These are phyloP conservation scores for Canna indica DNA, from an alignment of 176 grass and related monocot species.

Conservation along the genomic window DNA sequence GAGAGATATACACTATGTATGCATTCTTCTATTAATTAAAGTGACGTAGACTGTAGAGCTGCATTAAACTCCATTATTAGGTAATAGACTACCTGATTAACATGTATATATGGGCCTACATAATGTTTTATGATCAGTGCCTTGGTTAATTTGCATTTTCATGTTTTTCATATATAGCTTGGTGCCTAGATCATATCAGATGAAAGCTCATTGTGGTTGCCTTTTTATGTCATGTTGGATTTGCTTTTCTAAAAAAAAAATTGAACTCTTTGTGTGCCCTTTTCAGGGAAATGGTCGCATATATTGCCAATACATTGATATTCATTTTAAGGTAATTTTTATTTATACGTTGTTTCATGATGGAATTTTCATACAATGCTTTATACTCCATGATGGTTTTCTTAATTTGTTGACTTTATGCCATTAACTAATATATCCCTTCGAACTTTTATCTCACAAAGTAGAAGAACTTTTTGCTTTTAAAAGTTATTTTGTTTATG, in stretches of 20 bases:
- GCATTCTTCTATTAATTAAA: neutral
- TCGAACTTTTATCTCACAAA: neutral
- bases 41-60: neutral
- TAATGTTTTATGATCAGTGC: neutral
- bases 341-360: neutral
- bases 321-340: slow-evolving; percentile 84
- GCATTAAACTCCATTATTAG: neutral
- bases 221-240: neutral
- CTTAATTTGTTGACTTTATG: neutral
- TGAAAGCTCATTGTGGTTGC: neutral
- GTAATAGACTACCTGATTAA: neutral
- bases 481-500: neutral
- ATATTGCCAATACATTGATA: slow-evolving; percentile 93
- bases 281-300: slow-evolving; percentile 97
- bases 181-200: neutral
- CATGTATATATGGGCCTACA: neutral
- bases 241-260: neutral
- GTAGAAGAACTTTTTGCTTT: neutral
- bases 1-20: neutral
- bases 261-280: neutral
- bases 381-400: neutral
- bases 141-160: neutral
- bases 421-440: neutral
- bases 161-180: neutral
- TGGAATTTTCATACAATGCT: neutral